phyloP scores from a whole-genome alignment of 768 basidiomycete genomes.

The Lactarius tabidus region DNA sequence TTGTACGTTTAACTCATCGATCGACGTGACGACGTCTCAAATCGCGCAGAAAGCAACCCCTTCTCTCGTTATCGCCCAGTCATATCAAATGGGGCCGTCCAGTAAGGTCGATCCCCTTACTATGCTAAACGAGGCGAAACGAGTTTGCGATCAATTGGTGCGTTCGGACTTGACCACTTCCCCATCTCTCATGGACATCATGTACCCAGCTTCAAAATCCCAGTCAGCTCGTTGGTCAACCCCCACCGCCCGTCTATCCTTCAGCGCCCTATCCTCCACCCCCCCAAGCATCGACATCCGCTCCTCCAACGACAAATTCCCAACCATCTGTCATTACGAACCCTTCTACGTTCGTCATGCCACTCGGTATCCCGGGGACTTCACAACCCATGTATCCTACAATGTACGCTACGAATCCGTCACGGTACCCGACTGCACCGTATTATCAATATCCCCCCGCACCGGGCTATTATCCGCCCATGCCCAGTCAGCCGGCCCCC shows the following conservation, averaged over 20 bases:
- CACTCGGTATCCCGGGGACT: conserved; percentile 47
- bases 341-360: conserved; percentile 67
- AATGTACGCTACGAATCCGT: conserved; percentile 33
- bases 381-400: conserved; percentile 40
- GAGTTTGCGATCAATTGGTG: conserved; percentile 73
- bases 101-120: conserved; percentile 68
- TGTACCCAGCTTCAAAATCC: conserved; percentile 64
- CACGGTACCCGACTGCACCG: conserved; percentile 56
- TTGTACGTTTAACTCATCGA: conserved; percentile 47
- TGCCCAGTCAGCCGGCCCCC: conserved; percentile 20
- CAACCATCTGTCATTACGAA: conserved; percentile 58
- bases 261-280: conserved; percentile 30
- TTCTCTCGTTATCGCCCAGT: conserved; percentile 72
- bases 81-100: conserved; percentile 68
- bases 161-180: conserved; percentile 26
- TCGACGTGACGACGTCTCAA: conserved; percentile 15
- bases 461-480: conserved; percentile 30
- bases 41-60: conserved; percentile 49
- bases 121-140: conserved; percentile 74
- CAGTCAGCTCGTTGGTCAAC: conserved; percentile 58
- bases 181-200: conserved; percentile 18
- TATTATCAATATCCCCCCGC: conserved; percentile 55
- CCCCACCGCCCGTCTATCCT: conserved; percentile 58
- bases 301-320: conserved; percentile 34
- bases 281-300: conserved; percentile 29